Base-by-base conservation (phyloP, 495 filamentous ascomycete species). In the Clavariopsis aquatica region DNA sequence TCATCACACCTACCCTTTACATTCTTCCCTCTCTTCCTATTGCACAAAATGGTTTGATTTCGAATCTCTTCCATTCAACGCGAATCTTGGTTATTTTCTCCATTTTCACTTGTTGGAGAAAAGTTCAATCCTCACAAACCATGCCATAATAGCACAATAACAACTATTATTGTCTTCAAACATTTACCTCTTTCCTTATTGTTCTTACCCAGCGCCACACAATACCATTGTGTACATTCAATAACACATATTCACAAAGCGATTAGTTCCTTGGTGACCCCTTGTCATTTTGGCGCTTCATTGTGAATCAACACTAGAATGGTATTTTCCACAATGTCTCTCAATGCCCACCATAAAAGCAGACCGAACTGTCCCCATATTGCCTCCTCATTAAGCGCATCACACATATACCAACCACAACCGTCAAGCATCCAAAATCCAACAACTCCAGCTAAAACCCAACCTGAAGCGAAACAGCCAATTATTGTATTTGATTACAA, bases 291-390 rank as follows among this genome's bases (percentile, higher is more conserved):
- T 10, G 17, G 36, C 15, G 9, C 28, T 5, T 34, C 27, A 24
- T 49, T 24, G 41, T 60, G 29, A 46, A 12, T 36, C 49, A 9
- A 22, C 56, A 51, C 15, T 31, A 27, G 54, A 45, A 57, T 60
- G 36, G 43, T 60, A 29, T 22, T 43, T n/a, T 28, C n/a, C 6
- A 19, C 51, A 60, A 41, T 24, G 24, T 45, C 13, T 22, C 20
- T 47, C 17, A n/a, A n/a, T 19, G 4, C 43, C 43, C 20, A 23
- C 43, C 15, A 8, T 19, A 19, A 6, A 19, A 47, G 49, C 34
- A 28, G 10, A 8, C 56, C 23, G 45, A 36, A 19, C 12, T 29
- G 15, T 29, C 54, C 47, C 31, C 34, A 53, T 46, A 27, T 34
- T 3, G 2, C n/a, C 29, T 62, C 13, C 29, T 26, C 47, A 23